Base-by-base conservation (phyloP, 371 early-diverging fungal genomes). In the Cladochytrium tenue region DNA sequence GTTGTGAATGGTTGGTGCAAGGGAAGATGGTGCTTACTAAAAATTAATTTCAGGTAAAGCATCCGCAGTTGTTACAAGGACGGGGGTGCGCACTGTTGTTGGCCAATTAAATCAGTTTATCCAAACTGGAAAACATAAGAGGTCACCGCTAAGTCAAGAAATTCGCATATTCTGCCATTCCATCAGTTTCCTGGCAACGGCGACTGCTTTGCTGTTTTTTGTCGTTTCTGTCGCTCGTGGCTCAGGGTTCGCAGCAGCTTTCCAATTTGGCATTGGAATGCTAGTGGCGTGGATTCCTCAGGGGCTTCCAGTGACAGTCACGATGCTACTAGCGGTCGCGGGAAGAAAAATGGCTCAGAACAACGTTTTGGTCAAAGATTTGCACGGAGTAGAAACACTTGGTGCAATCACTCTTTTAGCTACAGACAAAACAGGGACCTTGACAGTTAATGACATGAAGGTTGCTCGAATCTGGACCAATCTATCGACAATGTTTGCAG, bases 391-490 rank as follows among this genome's bases (percentile, higher is more conserved):
- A 2, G 86, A 85, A 65, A 82, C 82, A 1, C 70, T 86, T 2
- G 85, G 84, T 10, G 77, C 76, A 1, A 79, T 87, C 36, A 84
- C 84, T 2, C 33, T 81, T 60, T 63, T 88, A 32, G 80, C 81
- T 10, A 81, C 82, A 2, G 85, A 84, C 63, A 87, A 88, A 70
- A 85, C 84, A 0, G 85, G 85, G 3, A 84, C 86, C 0, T 35
- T 88, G 13, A 84, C 84, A 0, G 53, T 62, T 59, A 84, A 83
- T 65, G 61, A 74, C 43, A 83, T 86, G 83, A 67, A 62, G 15
- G 84, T 84, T 4, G 58, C 68, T 2, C 10, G 76, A 23, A 62
- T 81, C 0, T 81, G 81, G 81, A 70, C 80, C 3, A 76, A 76
- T 57, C 55, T 70, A 51, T 3, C 50, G 0, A 56, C 32, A 7